Conservation (phyloP, 2,329 filamentous ascomycete genomes). For the Aspergillus sp. region DNA sequence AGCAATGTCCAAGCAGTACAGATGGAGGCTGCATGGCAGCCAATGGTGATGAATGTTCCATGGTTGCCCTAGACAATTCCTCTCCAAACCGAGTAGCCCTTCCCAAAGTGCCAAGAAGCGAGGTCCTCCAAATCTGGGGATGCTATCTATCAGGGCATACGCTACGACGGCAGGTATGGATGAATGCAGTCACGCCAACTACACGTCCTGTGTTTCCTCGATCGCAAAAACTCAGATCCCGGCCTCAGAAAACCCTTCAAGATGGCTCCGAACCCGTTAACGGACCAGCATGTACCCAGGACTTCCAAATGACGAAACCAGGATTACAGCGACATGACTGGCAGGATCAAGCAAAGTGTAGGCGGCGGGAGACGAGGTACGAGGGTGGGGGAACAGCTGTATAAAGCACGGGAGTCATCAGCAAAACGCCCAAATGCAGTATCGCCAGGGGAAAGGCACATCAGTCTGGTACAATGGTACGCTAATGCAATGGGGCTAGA, state of each 20-base stretch:
- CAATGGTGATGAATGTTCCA: slow-evolving; percentile 93
- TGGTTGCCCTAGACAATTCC: slow-evolving; percentile 39
- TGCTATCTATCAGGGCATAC: slow-evolving; percentile 21
- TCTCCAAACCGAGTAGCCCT: not conserved
- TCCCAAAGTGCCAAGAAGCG: slow-evolving; percentile 7
- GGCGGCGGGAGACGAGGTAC: slow-evolving; percentile 11
- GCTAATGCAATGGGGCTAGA: slow-evolving; percentile 21
- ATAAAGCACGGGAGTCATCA: slow-evolving; percentile 10
- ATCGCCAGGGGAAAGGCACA: slow-evolving; percentile 10
- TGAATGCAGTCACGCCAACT: slow-evolving; percentile 12
- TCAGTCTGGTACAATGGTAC: slow-evolving; percentile 15
- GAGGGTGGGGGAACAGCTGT: slow-evolving; percentile 17
- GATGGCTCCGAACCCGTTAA: slow-evolving; percentile 20
- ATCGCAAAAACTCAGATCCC: slow-evolving; percentile 13
- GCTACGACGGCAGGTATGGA: slow-evolving; percentile 18
- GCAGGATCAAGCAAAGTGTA: slow-evolving; percentile 6
- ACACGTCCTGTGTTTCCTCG: slow-evolving; percentile 9
- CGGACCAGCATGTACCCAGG: slow-evolving; percentile 22
- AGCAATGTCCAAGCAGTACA: slow-evolving; percentile 64
- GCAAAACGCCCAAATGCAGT: slow-evolving; percentile 10
- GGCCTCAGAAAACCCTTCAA: slow-evolving; percentile 10
- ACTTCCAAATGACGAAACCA: slow-evolving; percentile 18
- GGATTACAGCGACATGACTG: slow-evolving; percentile 33
- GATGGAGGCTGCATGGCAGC: slow-evolving; percentile 83
- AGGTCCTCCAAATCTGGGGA: slow-evolving; percentile 7